phyloP scores from a whole-genome alignment of 257 asterid genomes.

The Scutellaria galericulata region DNA sequence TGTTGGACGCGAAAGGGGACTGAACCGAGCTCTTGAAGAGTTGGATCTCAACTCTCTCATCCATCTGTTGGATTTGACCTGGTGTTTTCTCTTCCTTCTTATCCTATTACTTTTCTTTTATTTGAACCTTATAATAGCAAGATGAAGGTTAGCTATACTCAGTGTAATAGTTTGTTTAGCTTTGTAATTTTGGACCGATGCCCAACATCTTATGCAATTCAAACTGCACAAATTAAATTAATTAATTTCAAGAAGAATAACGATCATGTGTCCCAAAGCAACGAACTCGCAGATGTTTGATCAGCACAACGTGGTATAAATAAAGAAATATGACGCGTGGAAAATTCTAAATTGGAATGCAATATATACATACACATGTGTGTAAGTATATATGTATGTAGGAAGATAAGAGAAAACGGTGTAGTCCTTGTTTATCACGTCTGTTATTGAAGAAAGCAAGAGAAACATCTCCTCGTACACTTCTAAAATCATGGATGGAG shows the following conservation, averaged over 20 bases:
- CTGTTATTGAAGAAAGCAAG: constrained; percentile 34
- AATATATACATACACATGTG: neutral
- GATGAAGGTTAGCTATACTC: no score
- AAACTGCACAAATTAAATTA: constrained; percentile 33
- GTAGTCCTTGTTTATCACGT: constrained; percentile 37
- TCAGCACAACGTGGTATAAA: neutral
- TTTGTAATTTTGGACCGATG: no score
- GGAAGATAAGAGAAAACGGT: constrained; percentile 3
- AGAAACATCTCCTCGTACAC: constrained; percentile 9
- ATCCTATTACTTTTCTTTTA: no score
- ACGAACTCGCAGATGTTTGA: neutral
- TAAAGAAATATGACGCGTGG: neutral
- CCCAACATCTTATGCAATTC: constrained; percentile 46
- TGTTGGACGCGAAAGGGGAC: no score
- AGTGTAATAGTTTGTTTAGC: no score
- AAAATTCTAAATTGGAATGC: neutral
- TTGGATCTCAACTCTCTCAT: no score
- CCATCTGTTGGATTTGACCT: no score
- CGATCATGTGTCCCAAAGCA: neutral
- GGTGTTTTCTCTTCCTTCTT: no score
- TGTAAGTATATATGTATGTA: neutral
- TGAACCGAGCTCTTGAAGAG: no score
- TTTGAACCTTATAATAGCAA: no score
- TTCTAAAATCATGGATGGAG: neutral
- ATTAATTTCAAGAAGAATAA: neutral